Evolutionary conservation across 352 stramenopile genomes (phyloP).

Genomic region (Phytophthora aleatoria): DNA sequence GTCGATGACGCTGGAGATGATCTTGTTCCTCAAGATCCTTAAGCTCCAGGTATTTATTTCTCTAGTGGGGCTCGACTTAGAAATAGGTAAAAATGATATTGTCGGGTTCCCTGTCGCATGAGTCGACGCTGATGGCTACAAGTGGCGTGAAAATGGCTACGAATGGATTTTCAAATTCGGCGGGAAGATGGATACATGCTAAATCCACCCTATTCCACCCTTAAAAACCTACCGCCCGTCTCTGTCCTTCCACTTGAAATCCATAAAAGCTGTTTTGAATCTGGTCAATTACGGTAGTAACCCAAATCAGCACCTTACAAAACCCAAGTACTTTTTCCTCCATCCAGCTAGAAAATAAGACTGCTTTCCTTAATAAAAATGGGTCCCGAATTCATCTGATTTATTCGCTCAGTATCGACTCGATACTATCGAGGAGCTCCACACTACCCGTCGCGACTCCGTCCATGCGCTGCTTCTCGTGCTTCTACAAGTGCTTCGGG

Average conservation of each 20-base stretch:
- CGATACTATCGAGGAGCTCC: neutral
- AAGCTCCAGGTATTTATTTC: too few species aligned
- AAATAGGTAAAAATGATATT: too few species aligned
- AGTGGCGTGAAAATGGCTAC: neutral
- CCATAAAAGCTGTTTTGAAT: too few species aligned
- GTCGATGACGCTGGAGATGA: too few species aligned
- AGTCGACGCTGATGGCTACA: constrained; percentile 1
- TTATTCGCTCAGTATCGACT: constrained; percentile 20
- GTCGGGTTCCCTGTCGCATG: too few species aligned
- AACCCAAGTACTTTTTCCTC: neutral
- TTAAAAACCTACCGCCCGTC: neutral
- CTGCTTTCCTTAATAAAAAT: neutral
- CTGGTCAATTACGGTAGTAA: too few species aligned
- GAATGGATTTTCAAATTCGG: constrained; percentile 14
- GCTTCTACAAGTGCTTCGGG: constrained; percentile 60
- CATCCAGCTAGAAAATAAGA: neutral
- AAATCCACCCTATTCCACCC: constrained; percentile 1
- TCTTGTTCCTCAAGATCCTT: too few species aligned
- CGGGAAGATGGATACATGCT: constrained; percentile 6
- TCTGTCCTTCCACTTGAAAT: too few species aligned
- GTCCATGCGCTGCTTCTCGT: constrained; percentile 72
- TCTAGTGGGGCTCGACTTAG: too few species aligned
- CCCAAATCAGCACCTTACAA: neutral
- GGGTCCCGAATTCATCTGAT: constrained; percentile 26
- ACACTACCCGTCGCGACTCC: constrained; percentile 3